Conservation (phyloP, 2,329 filamentous ascomycete species). For the Taxawa tesnikishii region DNA sequence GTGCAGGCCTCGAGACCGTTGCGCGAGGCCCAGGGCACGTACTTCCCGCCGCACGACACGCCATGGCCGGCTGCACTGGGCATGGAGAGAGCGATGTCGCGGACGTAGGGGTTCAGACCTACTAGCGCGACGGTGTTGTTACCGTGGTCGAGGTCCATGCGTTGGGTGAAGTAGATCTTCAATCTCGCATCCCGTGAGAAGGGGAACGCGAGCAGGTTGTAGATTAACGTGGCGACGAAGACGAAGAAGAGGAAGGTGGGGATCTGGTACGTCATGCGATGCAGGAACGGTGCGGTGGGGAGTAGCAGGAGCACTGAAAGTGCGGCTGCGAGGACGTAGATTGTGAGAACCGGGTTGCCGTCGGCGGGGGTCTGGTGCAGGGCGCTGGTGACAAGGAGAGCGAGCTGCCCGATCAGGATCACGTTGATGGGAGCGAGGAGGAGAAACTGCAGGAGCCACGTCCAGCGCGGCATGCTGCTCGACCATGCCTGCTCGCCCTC, state of each 20-base stretch:
- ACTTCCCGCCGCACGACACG: constrained; percentile 25
- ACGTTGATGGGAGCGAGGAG: constrained; percentile 66
- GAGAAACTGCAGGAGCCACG: constrained; percentile 80
- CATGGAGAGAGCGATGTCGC: constrained; percentile 53
- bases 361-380: constrained; percentile 75
- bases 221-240: constrained; percentile 64
- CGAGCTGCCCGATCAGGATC: constrained; percentile 65
- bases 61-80: constrained; percentile 56
- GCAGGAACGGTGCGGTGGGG: constrained; percentile 72
- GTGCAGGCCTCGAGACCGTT: constrained; percentile 51
- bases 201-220: constrained; percentile 78
- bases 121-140: constrained; percentile 56
- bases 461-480: constrained; percentile 62
- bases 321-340: constrained; percentile 58
- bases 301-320: constrained; percentile 61
- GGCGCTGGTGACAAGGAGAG: constrained; percentile 58
- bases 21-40: constrained; percentile 27
- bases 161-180: constrained; percentile 80
- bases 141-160: constrained; percentile 61
- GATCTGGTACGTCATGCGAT: constrained; percentile 73
- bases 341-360: constrained; percentile 57
- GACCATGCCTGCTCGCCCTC: constrained; percentile 80
- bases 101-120: constrained; percentile 56
- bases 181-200: constrained; percentile 70
- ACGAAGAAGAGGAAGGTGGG: constrained; percentile 65